A percentile compares a stretch with the other conserved stretches of the same genome.
phyloP scores from a whole-genome alignment of 1,284 basidiomycete species.

The Spongiforma sp. region DNA sequence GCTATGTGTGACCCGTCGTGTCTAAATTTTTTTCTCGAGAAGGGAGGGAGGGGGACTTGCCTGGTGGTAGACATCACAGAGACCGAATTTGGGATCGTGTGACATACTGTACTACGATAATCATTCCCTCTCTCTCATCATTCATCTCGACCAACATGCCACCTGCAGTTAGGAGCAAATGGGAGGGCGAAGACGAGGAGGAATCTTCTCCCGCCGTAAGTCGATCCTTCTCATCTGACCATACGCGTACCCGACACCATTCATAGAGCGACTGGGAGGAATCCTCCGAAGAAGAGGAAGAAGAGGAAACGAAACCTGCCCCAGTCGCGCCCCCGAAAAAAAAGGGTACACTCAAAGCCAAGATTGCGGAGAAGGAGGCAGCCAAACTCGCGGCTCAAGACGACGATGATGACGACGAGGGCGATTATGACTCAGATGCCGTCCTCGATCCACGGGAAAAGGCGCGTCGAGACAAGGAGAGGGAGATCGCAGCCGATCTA shows the following conservation, averaged over 20 bases:
- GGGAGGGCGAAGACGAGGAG: slow-evolving; percentile 90
- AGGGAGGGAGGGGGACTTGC: slow-evolving; percentile 8
- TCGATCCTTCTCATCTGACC: background rate
- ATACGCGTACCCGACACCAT: background rate
- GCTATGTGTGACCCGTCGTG: slow-evolving; percentile 12
- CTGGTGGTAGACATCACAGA: slow-evolving; percentile 21
- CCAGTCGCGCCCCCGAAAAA: slow-evolving; percentile 78
- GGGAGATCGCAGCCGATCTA: slow-evolving; percentile 85
- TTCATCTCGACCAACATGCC: background rate
- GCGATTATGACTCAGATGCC: slow-evolving; percentile 74
- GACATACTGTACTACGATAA: too few species aligned
- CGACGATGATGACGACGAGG: slow-evolving; percentile 41
- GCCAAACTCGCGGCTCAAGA: slow-evolving; percentile 56
- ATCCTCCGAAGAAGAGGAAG: slow-evolving; percentile 83
- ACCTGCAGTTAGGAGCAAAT: slow-evolving; percentile 61
- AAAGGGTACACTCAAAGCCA: slow-evolving; percentile 89
- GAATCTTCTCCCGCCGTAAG: slow-evolving; percentile 62
- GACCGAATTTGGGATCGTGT: slow-evolving; percentile 2
- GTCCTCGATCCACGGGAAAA: slow-evolving; percentile 83
- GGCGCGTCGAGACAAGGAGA: slow-evolving; percentile 75
- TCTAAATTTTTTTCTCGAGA: too few species aligned
- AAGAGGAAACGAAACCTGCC: slow-evolving; percentile 61
- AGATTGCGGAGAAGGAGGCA: slow-evolving; percentile 89
- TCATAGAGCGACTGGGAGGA: slow-evolving; percentile 92
- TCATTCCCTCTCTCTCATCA: too few species aligned